phyloP scores from a whole-genome alignment of 2,329 filamentous ascomycete species.

The Microcera coccophila region DNA sequence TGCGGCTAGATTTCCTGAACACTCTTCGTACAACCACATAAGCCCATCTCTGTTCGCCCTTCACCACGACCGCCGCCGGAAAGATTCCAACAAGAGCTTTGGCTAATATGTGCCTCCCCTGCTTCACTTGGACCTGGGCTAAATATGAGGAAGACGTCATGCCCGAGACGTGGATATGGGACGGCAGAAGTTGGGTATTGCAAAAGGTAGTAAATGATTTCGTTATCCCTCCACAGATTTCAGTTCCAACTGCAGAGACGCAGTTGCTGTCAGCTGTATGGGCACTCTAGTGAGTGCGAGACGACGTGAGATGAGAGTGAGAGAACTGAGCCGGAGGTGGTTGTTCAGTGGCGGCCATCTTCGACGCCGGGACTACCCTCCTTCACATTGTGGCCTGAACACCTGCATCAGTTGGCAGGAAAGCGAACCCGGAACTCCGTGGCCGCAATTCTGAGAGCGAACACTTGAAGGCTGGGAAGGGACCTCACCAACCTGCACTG shows the following conservation, averaged over 20 bases:
- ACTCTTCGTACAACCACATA: neutral
- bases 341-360: neutral
- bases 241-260: too few species aligned
- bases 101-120: constrained; percentile 50
- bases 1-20: too few species aligned
- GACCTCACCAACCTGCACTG: neutral
- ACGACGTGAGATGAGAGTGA: neutral
- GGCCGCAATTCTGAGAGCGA: neutral
- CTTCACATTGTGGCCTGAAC: too few species aligned
- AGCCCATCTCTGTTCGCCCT: neutral
- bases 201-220: constrained; percentile 37
- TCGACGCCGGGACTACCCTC: neutral
- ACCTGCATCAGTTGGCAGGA: too few species aligned
- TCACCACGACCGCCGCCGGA: too few species aligned
- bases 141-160: constrained; percentile 43
- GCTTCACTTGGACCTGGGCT: constrained; percentile 49
- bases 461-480: neutral
- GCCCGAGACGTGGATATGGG: constrained; percentile 39
- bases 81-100: too few species aligned
- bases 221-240: neutral
- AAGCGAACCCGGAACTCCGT: too few species aligned
- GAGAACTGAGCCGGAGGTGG: neutral
- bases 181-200: constrained; percentile 36
- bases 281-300: neutral
- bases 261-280: too few species aligned